These are phyloP conservation scores for Penstemon barbatus DNA, from an alignment of 257 asterid species.

Conservation along the genomic window DNA sequence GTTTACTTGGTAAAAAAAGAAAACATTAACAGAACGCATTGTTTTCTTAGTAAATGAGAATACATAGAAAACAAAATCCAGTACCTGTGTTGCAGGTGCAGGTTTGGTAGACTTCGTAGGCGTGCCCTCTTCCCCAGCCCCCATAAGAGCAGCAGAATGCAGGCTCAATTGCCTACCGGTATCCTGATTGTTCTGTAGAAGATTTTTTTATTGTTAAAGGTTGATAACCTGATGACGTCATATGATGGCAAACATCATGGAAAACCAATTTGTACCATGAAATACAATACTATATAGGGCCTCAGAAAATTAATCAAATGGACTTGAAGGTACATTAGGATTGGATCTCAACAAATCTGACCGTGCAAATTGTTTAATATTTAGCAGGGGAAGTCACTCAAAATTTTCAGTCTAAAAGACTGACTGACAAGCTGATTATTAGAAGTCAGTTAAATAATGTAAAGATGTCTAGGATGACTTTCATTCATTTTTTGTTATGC, in stretches of 20 bases:
- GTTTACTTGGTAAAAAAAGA: not conserved
- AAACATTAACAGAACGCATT: not conserved
- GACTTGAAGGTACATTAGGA: slow-evolving; percentile 15
- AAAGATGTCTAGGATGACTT: not conserved
- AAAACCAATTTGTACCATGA: not conserved
- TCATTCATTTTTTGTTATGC: not conserved
- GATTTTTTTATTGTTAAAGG: slow-evolving; percentile 24
- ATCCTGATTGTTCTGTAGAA: slow-evolving; percentile 18
- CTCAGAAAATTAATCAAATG: slow-evolving; percentile 2
- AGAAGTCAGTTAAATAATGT: slow-evolving; percentile 5
- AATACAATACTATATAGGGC: slow-evolving; percentile 9
- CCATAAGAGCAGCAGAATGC: slow-evolving; percentile 54
- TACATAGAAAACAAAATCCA: not conserved
- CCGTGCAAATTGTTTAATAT: slow-evolving; percentile 14
- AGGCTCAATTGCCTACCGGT: slow-evolving; percentile 30
- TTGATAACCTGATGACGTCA: slow-evolving; percentile 31
- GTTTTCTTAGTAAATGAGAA: slow-evolving; percentile 13
- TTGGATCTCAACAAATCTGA: slow-evolving; percentile 15
- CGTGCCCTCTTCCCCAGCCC: slow-evolving; percentile 72
- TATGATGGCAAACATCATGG: slow-evolving; percentile 13
- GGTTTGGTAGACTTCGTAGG: slow-evolving; percentile 69
- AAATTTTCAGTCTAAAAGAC: slow-evolving; percentile 19
- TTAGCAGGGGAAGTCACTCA: not conserved
- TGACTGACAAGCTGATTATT: not conserved
- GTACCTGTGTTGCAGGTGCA: slow-evolving; percentile 60